Base-by-base conservation (phyloP, 1,139 yeast genomes). In the Protomyces inundatus region DNA sequence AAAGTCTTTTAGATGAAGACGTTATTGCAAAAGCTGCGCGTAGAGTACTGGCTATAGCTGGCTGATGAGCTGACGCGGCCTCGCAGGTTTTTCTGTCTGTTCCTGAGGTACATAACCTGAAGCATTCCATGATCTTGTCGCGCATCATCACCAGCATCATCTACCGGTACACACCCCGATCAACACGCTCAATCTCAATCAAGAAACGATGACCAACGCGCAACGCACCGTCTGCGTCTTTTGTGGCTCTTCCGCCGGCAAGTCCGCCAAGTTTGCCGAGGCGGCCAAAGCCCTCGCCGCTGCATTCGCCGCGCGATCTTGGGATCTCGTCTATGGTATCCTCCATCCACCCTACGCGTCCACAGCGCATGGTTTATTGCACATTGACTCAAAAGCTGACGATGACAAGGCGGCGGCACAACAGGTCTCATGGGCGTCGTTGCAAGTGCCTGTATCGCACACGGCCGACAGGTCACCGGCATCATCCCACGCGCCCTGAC, bases 401-500 rank as follows among this genome's bases (percentile, higher is more conserved):
- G n/a, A 7, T 1, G 12, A 5, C 2, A 12, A 42, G 48, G 48
- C 39, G 97, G 97, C 53, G 97, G 97, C 23, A 85, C 93, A 36
- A 86, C 88, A 1, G 77, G 76, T 54, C 75, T 89, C 64, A 90
- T 89, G 96, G 97, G 97, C 1, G 79, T 84, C 2, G 84, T 89
- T 62, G 96, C 96, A n/a, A 81, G 83, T 66, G 82, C 90, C 0
- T 84, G 88, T 65, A 84, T 87, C 59, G 87, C 85, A 35, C 95
- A 93, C 1, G 82, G 84, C 66, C 54, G 52, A 4, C 35, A 50
- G 6, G 96, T 89, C 55, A 91, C 87, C 70, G 97, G 97, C 6
- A 82, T 90, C 70, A 89, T 90, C 66, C 97, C 96, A 9, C 83
- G 83, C 68, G 96, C 96, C 0, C 79, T 90, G 68, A 87, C 89